phyloP scores from a whole-genome alignment of 2,329 filamentous ascomycete species.

The Ophidiomyces ophidiicola region DNA sequence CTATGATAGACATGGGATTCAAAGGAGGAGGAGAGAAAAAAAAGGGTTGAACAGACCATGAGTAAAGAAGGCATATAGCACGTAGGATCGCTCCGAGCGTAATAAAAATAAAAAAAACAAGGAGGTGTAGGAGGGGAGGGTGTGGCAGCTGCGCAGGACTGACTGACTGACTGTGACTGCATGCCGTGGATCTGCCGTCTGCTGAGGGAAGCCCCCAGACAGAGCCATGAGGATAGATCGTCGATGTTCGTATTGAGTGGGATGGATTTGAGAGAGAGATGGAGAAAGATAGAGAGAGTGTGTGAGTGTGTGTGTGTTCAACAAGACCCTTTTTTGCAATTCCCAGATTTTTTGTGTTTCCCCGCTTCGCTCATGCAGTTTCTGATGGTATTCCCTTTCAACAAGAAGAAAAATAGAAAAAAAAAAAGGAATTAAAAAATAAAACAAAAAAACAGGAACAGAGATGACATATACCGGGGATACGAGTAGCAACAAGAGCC shows the following conservation, averaged over 20 bases:
- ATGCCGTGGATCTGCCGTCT: too few relatives aligned
- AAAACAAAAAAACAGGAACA: slow-evolving; percentile 11
- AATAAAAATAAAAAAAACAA: slow-evolving; percentile 4
- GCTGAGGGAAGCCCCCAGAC: too few relatives aligned
- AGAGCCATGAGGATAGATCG: neutral
- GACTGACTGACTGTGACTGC: too few relatives aligned
- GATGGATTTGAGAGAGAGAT: neutral
- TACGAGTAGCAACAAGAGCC: slow-evolving; percentile 13
- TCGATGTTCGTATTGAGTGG: neutral
- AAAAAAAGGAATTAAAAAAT: slow-evolving; percentile 14
- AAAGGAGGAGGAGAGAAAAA: neutral
- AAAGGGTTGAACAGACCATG: neutral
- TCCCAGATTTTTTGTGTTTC: slow-evolving; percentile 4
- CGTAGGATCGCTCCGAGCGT: slow-evolving; percentile 8
- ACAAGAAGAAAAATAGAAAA: slow-evolving; percentile 16
- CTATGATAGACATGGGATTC: neutral
- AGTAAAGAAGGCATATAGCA: neutral
- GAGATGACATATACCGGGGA: slow-evolving; percentile 20
- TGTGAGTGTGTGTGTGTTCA: slow-evolving; percentile 2
- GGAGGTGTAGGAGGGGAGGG: neutral
- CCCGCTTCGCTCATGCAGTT: slow-evolving; percentile 13
- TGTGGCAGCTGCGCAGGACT: neutral
- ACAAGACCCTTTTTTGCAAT: slow-evolving; percentile 4
- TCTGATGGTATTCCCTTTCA: slow-evolving; percentile 7
- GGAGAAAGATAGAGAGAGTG: neutral